A percentile compares a stretch with the other conserved stretches of the same genome.
phyloP scores from a whole-genome alignment of 306 rosid genomes.

The Malus domestica region ASM211411v1 NC_041791.1:30599001-30599500 shows the following conservation, averaged over 20 bases:
- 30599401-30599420: slow-evolving; percentile 92
- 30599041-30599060: slow-evolving; percentile 59
- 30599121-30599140: slow-evolving; percentile 83
- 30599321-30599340: slow-evolving; percentile 92
- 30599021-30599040: not conserved
- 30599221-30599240: slow-evolving; percentile 66
- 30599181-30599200: slow-evolving; percentile 7
- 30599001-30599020: not conserved
- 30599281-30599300: slow-evolving; percentile 75
- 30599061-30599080: slow-evolving; percentile 57
- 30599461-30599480: slow-evolving; percentile 9
- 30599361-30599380: slow-evolving; percentile 76
- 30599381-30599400: slow-evolving; percentile 92
- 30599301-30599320: slow-evolving; percentile 85
- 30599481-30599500: slow-evolving; percentile 3
- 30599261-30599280: slow-evolving; percentile 89
- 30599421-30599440: slow-evolving; percentile 92
- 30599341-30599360: slow-evolving; percentile 82
- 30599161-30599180: slow-evolving; percentile 12
- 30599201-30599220: slow-evolving; percentile 9
- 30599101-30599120: slow-evolving; percentile 78
- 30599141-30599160: slow-evolving; percentile 18
- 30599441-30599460: slow-evolving; percentile 80
- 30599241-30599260: slow-evolving; percentile 99
- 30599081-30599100: slow-evolving; percentile 88